Evolutionary conservation across 305 asterid genomes (phyloP).

Genomic region (Fraxinus paxiana): DNA sequence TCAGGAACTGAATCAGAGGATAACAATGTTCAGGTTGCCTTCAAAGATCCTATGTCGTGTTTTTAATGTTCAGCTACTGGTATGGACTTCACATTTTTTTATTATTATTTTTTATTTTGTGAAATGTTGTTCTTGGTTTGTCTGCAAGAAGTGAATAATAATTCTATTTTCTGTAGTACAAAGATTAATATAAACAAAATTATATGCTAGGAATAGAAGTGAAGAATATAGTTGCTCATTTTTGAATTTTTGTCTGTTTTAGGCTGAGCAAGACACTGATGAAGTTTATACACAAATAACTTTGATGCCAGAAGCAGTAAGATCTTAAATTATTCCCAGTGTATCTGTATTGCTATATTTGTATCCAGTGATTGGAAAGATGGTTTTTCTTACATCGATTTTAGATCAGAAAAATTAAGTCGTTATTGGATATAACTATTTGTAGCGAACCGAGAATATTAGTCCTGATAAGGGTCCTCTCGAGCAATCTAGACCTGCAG

Average conservation of each 20-base stretch:
- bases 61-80: slow-evolving; percentile 58
- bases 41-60: slow-evolving; percentile 75
- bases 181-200: background rate
- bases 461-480: slow-evolving; percentile 32
- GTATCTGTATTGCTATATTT: slow-evolving; percentile 2
- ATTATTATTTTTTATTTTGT: background rate
- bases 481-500: slow-evolving; percentile 47
- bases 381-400: background rate
- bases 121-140: background rate
- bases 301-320: slow-evolving; percentile 55
- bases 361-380: background rate
- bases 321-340: slow-evolving; percentile 13
- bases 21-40: slow-evolving; percentile 59
- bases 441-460: slow-evolving; percentile 52
- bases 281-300: slow-evolving; percentile 68
- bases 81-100: slow-evolving; percentile 24
- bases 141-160: background rate
- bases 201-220: slow-evolving; percentile 13
- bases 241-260: slow-evolving; percentile 8
- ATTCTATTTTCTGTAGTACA: background rate
- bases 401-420: background rate
- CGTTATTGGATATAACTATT: slow-evolving; percentile 6
- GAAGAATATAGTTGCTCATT: slow-evolving; percentile 10
- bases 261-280: slow-evolving; percentile 76
- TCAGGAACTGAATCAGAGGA: slow-evolving; percentile 68